Conservation (phyloP, 2,329 filamentous ascomycete genomes). For the Chrysoporthe puriensis region DNA sequence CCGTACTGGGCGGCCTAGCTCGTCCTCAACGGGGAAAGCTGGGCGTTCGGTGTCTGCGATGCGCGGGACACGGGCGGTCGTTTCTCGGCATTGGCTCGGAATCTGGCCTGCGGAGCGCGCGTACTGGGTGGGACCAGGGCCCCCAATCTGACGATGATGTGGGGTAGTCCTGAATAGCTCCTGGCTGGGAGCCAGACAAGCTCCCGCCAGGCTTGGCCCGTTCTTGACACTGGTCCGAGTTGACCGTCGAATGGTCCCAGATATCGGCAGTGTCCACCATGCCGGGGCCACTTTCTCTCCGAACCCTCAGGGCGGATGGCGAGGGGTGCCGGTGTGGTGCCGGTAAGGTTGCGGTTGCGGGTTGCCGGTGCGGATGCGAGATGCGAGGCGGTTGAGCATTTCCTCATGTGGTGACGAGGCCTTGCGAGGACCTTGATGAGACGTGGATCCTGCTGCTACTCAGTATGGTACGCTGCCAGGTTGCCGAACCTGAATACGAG, state of each 20-base stretch:
- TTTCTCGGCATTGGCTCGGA: slow-evolving; percentile 35
- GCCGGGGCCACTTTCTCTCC: slow-evolving; percentile 9
- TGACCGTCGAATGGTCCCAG: not conserved
- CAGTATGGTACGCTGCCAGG: no score
- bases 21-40: slow-evolving; percentile 18
- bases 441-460: no score
- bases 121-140: not conserved
- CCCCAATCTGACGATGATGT: slow-evolving; percentile 18
- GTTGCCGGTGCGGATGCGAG: not conserved
- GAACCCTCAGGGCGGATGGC: not conserved
- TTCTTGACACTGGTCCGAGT: slow-evolving; percentile 1
- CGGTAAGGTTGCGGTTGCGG: no score
- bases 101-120: slow-evolving; percentile 21
- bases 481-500: no score
- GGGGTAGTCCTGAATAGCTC: slow-evolving; percentile 11
- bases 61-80: slow-evolving; percentile 22
- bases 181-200: not conserved
- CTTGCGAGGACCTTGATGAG: no score
- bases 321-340: no score
- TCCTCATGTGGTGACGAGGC: no score
- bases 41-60: slow-evolving; percentile 19
- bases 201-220: not conserved
- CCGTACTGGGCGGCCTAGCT: slow-evolving; percentile 1
- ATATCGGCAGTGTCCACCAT: not conserved
- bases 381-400: no score